A percentile compares a stretch with the other conserved stretches of the same genome.
Conservation (phyloP, 148 eudicot genomes). For the Rhododendron ferrugineum region DNA sequence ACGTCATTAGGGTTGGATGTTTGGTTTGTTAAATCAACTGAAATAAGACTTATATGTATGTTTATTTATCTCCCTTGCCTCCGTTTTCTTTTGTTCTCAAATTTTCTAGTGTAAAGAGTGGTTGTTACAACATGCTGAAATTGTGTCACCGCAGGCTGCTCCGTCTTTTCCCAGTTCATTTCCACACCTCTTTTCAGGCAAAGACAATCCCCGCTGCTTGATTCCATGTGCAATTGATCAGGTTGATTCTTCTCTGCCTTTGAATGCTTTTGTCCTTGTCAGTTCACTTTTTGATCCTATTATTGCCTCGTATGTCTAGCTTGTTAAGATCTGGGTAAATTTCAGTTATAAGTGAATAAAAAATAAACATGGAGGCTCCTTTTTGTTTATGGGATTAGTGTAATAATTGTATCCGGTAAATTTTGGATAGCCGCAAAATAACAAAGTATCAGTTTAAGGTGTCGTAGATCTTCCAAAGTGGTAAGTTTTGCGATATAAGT, state of each 20-base stretch:
- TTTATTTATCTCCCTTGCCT: background rate
- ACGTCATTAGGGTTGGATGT: background rate
- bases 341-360: background rate
- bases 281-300: background rate
- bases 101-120: background rate
- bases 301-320: background rate
- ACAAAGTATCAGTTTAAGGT: background rate
- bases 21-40: background rate
- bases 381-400: background rate
- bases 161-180: slow-evolving; percentile 95
- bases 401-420: background rate
- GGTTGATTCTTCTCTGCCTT: slow-evolving; percentile 37
- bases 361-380: background rate
- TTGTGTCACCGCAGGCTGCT: slow-evolving; percentile 65
- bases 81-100: background rate
- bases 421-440: background rate
- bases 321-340: background rate
- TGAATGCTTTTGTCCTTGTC: background rate
- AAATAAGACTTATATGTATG: background rate
- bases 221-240: slow-evolving; percentile 99
- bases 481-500: background rate
- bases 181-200: slow-evolving; percentile 77
- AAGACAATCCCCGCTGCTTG: slow-evolving; percentile 78
- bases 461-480: background rate
- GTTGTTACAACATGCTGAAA: background rate